phyloP scores from a whole-genome alignment of 2,329 filamentous ascomycete species.

The Penicillium olsonii region DNA sequence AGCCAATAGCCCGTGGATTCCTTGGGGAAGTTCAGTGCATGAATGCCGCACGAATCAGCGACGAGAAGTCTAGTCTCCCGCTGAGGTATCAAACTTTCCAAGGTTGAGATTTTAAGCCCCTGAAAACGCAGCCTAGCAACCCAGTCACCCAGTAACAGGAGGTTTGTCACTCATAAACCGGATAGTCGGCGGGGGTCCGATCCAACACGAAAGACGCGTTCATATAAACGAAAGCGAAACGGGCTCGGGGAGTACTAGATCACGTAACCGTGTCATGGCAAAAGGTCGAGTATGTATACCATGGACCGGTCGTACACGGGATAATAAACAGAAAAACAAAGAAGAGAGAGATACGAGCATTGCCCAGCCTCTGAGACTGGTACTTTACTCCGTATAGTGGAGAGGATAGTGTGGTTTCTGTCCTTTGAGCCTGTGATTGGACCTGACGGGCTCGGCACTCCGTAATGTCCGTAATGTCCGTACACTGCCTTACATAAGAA shows the following conservation, averaged over 20 bases:
- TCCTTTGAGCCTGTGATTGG: background rate
- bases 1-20: background rate
- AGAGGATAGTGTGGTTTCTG: background rate
- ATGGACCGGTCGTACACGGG: constrained; percentile 13
- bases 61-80: background rate
- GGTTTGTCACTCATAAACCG: constrained; percentile 9
- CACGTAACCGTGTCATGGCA: constrained; percentile 5
- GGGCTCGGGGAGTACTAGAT: constrained; percentile 20
- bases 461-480: background rate
- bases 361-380: constrained; percentile 1
- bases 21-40: constrained; percentile 8
- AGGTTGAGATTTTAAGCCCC: constrained; percentile 5
- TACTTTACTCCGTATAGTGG: constrained; percentile 4
- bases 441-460: background rate
- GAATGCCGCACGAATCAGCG: constrained; percentile 16
- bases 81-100: background rate
- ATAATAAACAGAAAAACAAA: constrained; percentile 2
- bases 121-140: constrained; percentile 23
- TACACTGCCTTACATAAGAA: constrained; percentile 14
- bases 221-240: constrained; percentile 12
- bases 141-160: constrained; percentile 14
- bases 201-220: background rate
- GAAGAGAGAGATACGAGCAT: background rate
- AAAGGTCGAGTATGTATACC: constrained; percentile 1
- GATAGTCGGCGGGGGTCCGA: constrained; percentile 10